A percentile compares a stretch with the other conserved stretches of the same genome.
phyloP scores from a whole-genome alignment of 441 rosid species.

The Populus trichocarpa region DNA sequence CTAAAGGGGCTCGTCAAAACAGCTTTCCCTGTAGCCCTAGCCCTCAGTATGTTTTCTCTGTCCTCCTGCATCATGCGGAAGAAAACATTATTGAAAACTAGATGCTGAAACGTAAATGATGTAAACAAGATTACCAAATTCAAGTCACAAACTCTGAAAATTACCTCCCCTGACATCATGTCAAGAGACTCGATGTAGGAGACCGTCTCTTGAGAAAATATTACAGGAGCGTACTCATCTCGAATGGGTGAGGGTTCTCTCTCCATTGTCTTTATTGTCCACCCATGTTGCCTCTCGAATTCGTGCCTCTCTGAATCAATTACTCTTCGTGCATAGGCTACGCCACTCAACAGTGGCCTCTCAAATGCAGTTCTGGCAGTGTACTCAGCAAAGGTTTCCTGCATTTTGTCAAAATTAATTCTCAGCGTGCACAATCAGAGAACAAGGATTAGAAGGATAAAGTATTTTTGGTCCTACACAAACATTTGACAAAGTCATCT shows the following conservation, averaged over 20 bases:
- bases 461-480: not conserved
- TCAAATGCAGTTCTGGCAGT: constrained; percentile 93
- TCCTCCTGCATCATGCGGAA: constrained; percentile 62
- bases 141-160: constrained; percentile 10
- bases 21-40: constrained; percentile 86
- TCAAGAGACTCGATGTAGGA: constrained; percentile 88
- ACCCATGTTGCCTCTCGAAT: constrained; percentile 75
- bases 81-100: constrained; percentile 8
- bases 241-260: constrained; percentile 73
- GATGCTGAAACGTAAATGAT: constrained; percentile 3
- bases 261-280: constrained; percentile 91
- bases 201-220: constrained; percentile 85
- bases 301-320: constrained; percentile 58
- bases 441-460: not conserved
- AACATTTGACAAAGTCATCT: not conserved
- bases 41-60: constrained; percentile 79
- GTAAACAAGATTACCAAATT: not conserved
- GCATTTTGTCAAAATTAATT: constrained; percentile 23
- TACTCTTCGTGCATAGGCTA: constrained; percentile 86
- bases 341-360: constrained; percentile 89
- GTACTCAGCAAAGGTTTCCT: constrained; percentile 95
- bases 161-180: constrained; percentile 99
- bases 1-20: constrained; percentile 90
- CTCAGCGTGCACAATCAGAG: not conserved
- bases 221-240: constrained; percentile 97